Evolutionary conservation across 345 rosid genomes (phyloP), one percentile per base, ranked within the genome.

Genomic region (Zanthoxylum bungeanum): DNA sequence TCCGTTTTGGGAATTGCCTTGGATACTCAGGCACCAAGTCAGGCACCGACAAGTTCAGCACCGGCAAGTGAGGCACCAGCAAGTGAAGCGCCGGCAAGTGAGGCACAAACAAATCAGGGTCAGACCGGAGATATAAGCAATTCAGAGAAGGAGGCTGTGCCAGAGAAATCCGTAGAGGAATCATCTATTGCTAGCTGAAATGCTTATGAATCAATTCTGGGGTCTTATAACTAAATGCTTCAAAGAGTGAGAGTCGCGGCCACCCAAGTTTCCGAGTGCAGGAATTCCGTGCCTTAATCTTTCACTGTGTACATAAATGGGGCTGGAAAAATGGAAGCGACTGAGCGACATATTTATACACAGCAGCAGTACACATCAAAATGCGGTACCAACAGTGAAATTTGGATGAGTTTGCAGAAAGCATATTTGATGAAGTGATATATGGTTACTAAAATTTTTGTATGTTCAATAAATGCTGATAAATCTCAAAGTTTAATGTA

Each of bases 1-100:
- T 93, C 70, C 24, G 91, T 85, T 80, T 82, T 92, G 70, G 99
- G 99, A 79, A 85, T 92, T 64, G 84, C 82, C 66, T 61, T 85
- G 8, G 99, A 92, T 36, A 75, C 90, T 21, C 93, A 88, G 76
- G 62, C 82, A 63, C 78, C 93, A 31, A 79, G 80, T 70, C 93
- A 87, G 70, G 78, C 73, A 37, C 86, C 76, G 64, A 49, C 82
- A 22, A 83, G 49, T n/a, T n/a, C n/a, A n/a, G n/a, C n/a, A n/a
- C n/a, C n/a, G n/a, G n/a, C n/a, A n/a, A n/a, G n/a, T n/a, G n/a
- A 88, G 76, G 62, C 82, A 63, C 78, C 93, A 31, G n/a, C n/a
- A n/a, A 79, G 80, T 70, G 91, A 87, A 68, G 78, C 73, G 33
- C 86, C 76, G 64, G 42, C 82, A 22, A 83, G 49, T 70, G 90